phyloP scores from a whole-genome alignment of 2,329 filamentous ascomycete genomes.

The Fusarium denticulatum region DNA sequence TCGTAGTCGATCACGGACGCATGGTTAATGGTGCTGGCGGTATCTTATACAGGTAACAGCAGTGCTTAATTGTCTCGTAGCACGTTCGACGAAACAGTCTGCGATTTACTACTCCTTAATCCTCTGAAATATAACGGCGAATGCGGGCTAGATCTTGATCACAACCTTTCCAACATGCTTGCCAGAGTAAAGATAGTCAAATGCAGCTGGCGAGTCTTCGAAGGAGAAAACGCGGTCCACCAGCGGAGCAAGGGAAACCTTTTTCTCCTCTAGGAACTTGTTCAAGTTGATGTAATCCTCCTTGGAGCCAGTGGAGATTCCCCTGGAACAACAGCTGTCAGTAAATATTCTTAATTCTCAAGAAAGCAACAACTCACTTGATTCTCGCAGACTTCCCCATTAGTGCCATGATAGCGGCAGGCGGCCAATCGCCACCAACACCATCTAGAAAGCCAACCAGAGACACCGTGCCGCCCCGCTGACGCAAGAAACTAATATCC shows the following conservation, averaged over 20 bases:
- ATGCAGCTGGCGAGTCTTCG: not conserved
- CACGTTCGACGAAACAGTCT: not conserved
- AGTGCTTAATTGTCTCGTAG: not conserved
- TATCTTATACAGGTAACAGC: rapidly evolving
- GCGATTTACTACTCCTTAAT: rapidly evolving
- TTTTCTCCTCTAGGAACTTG: not conserved
- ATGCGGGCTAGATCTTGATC: not conserved
- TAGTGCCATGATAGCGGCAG: not conserved
- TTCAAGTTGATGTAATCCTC: not conserved
- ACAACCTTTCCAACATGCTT: not conserved
- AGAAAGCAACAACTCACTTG: no score
- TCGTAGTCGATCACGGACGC: not conserved
- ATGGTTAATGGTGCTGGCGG: rapidly evolving
- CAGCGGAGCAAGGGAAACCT: not conserved
- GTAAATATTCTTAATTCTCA: no score
- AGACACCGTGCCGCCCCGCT: not conserved
- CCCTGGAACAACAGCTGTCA: not conserved
- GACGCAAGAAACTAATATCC: not conserved
- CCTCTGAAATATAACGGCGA: no score
- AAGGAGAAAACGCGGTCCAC: not conserved
- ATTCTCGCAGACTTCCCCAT: not conserved
- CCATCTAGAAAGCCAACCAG: not conserved
- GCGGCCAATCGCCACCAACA: not conserved
- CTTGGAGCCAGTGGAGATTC: not conserved
- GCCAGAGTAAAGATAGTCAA: not conserved